Evolutionary conservation across 164 flowering plant genomes (phyloP).

Genomic region (Dillenia turbinata): DNA sequence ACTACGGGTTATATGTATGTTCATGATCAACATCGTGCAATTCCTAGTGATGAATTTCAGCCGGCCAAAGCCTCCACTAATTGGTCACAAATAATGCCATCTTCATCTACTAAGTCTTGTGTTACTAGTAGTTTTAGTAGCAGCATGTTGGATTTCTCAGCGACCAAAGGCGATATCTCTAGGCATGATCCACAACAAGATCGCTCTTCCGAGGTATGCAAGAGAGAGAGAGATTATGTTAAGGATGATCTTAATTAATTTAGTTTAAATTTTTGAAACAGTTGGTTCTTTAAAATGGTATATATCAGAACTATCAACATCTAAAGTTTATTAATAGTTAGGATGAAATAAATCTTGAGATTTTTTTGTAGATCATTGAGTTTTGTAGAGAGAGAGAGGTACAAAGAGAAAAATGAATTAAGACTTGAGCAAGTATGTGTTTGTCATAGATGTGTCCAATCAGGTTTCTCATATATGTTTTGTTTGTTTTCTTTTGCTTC

Average conservation of each 20-base stretch:
- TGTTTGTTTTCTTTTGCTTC: conserved; percentile 4
- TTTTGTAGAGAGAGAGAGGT: no score
- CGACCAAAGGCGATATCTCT: conserved; percentile 19
- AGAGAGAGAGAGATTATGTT: background rate
- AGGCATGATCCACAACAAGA: conserved; percentile 43
- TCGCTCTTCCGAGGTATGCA: conserved; percentile 57
- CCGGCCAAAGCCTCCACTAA: conserved; percentile 18
- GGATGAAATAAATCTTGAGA: background rate
- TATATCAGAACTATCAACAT: no score
- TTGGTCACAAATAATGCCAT: conserved; percentile 44
- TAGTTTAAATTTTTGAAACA: no score
- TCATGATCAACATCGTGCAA: conserved; percentile 11
- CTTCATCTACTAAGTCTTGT: conserved; percentile 62
- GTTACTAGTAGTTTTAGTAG: conserved; percentile 48
- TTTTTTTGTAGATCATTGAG: background rate
- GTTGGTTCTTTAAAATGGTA: no score
- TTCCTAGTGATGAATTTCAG: conserved; percentile 32
- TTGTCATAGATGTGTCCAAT: background rate
- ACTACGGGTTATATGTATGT: conserved; percentile 26
- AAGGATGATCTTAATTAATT: no score
- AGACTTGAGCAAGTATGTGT: no score
- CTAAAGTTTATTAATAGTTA: no score
- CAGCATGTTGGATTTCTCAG: conserved; percentile 67
- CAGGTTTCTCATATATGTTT: background rate
- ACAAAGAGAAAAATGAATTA: no score